Conservation (phyloP, 805 yeast species). For the Kregervanrija delftensis region DNA sequence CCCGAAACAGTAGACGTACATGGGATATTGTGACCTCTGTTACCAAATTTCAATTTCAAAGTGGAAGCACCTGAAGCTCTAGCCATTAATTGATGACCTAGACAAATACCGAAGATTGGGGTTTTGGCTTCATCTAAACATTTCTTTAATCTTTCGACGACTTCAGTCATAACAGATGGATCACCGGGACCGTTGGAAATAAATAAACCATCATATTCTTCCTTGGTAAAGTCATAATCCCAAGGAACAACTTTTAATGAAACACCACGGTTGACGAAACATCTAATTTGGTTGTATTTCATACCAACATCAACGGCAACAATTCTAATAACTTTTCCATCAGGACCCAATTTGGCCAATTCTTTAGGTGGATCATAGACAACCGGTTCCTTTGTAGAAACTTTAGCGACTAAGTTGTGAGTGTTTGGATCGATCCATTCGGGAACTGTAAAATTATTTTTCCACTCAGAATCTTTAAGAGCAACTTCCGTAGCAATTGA, state of each 20-base stretch:
- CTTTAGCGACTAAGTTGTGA: slow-evolving; percentile 86
- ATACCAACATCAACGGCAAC: slow-evolving; percentile 95
- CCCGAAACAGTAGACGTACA: slow-evolving; percentile 79
- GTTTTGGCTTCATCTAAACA: slow-evolving; percentile 62
- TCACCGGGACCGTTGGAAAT: slow-evolving; percentile 99
- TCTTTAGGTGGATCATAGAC: slow-evolving; percentile 64
- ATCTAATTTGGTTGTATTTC: slow-evolving; percentile 96
- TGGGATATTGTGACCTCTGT: slow-evolving; percentile 98
- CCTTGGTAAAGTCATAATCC: slow-evolving; percentile 78
- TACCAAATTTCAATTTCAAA: slow-evolving; percentile 89
- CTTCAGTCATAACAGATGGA: slow-evolving; percentile 75
- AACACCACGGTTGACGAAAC: slow-evolving; percentile 93
- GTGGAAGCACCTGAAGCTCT: slow-evolving; percentile 95
- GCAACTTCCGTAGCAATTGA: slow-evolving; percentile 9
- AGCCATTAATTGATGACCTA: slow-evolving; percentile 95
- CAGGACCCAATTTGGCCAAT: slow-evolving; percentile 46
- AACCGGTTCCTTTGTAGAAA: slow-evolving; percentile 71
- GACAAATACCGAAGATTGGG: slow-evolving; percentile 96
- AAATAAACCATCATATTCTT: slow-evolving; percentile 90
- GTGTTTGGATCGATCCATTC: slow-evolving; percentile 93
- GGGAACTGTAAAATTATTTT: slow-evolving; percentile 57
- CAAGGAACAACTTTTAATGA: slow-evolving; percentile 94
- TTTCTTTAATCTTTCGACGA: slow-evolving; percentile 52
- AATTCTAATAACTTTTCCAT: slow-evolving; percentile 76
- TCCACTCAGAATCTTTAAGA: slow-evolving; percentile 38